These are phyloP conservation scores for Geotrichum candidum DNA, from an alignment of 1,139 yeast species.

Conservation along the genomic window DNA sequence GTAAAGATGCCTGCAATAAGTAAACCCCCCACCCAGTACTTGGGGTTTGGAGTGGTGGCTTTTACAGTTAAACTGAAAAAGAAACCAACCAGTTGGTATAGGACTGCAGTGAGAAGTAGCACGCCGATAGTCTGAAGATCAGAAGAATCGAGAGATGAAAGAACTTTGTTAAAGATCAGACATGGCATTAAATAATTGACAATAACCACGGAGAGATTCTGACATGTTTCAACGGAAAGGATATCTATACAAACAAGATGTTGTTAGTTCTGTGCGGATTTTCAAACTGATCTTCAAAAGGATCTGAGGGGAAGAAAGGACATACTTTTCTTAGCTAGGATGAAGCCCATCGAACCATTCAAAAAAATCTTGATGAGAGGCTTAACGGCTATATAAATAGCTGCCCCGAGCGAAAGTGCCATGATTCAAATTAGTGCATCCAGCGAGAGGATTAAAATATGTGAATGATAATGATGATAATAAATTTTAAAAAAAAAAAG, in stretches of 20 bases:
- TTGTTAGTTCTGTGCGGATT: not conserved
- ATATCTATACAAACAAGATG: slow-evolving; percentile 32
- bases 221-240: slow-evolving; percentile 59
- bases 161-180: slow-evolving; percentile 70
- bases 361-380: slow-evolving; percentile 83
- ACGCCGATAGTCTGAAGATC: slow-evolving; percentile 76
- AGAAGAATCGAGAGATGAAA: slow-evolving; percentile 58
- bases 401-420: slow-evolving; percentile 50
- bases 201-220: slow-evolving; percentile 63
- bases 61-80: slow-evolving; percentile 31
- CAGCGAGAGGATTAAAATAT: not conserved
- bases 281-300: not conserved
- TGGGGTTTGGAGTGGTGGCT: slow-evolving; percentile 49
- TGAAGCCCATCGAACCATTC: slow-evolving; percentile 64
- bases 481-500: not conserved
- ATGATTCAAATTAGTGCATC: slow-evolving; percentile 7
- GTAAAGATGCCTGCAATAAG: slow-evolving; percentile 65
- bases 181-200: slow-evolving; percentile 73
- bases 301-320: slow-evolving; percentile 32
- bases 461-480: not conserved
- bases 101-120: slow-evolving; percentile 55
- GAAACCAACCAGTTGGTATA: slow-evolving; percentile 37
- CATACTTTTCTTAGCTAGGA: slow-evolving; percentile 55
- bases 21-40: slow-evolving; percentile 73
- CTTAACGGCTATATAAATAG: slow-evolving; percentile 74